Evolutionary conservation across 106 monocot species (phyloP), one percentile per base, ranked within the genome.

Genomic region (Xerophyta viscosa): DNA sequence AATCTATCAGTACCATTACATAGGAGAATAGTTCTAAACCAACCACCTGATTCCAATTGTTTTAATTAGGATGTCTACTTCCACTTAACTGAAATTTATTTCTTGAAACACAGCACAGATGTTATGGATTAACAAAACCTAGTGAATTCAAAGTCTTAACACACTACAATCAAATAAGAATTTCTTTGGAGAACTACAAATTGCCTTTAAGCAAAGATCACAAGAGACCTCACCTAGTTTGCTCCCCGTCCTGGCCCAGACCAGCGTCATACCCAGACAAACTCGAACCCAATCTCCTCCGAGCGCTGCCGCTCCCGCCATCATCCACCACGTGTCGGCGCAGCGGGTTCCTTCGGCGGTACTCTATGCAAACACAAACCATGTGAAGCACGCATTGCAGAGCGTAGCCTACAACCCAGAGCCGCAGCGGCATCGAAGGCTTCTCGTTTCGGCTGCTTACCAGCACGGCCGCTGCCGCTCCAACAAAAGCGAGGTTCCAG

Each of bases 371-470:
- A 11, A 61, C 61, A 13, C 61, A 61, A 6, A 31, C 61, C 30
- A 61, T 31, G 26, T 61, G 61, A 3, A 61, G 47, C 61, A 48
- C 25, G 61, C 61, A 61, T 48, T 61, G 61, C 12, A 61, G 30
- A 19, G 31, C 61, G 31, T 61, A 61, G 4, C 61, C 61, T 0
- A 12, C 20, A 7, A 61, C 31, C 61, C 61, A 61, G 17, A 61
- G 33, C 31, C 61, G 42, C 0, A 61, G 48, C 13, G 61, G 61
- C 61, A 61, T 33, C 18, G 30, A 29, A 11, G 47, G 61, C 15
- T 11, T 24, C 61, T 61, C 56, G 2, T 46, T 19, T 8, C 46
- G 13, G 18, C 46, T 46, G 6, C 15, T 17, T 19, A 39, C 36
- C 18, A 56, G 37, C 18, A 56, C 56, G 36, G n/a, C 56, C 12